These are phyloP conservation scores for Artemisia argyi DNA, from an alignment of 129 eudicot genomes.

Conservation along the genomic window DNA sequence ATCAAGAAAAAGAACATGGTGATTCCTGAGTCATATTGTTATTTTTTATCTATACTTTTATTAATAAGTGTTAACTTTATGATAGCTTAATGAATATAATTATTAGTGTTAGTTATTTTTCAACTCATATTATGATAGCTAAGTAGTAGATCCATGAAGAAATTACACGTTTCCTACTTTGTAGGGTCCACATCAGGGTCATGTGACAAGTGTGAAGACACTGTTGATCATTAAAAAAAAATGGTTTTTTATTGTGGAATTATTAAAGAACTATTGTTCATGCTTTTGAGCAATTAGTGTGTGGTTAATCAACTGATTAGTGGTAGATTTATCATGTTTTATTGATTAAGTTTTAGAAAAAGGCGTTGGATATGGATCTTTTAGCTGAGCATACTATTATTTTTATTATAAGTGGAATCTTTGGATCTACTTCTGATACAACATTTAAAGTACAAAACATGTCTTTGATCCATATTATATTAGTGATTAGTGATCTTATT, in stretches of 20 bases:
- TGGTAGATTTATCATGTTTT: constrained; percentile 20
- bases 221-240: constrained; percentile 29
- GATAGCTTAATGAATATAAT: constrained; percentile 22
- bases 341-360: constrained; percentile 22
- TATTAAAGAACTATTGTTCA: constrained; percentile 13
- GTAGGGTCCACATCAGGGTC: constrained; percentile 35
- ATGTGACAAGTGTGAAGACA: constrained; percentile 40
- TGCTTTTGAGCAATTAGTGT: constrained; percentile 17
- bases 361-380: constrained; percentile 34
- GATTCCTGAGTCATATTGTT: constrained; percentile 35
- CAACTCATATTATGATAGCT: constrained; percentile 30
- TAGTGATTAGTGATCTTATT: too few species aligned
- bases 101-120: constrained; percentile 13
- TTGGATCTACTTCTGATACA: constrained; percentile 32
- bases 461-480: constrained; percentile 17
- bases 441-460: constrained; percentile 35
- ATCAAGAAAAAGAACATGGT: constrained; percentile 37
- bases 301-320: constrained; percentile 26
- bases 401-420: constrained; percentile 37
- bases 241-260: background rate
- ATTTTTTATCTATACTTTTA: constrained; percentile 16
- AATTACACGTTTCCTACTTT: constrained; percentile 38
- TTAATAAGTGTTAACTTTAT: constrained; percentile 18
- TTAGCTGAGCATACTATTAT: constrained; percentile 23
- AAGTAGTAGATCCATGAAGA: constrained; percentile 36